Percentiles rank a stretch among this genome's conserved stretches.
phyloP scores from a whole-genome alignment of 768 basidiomycete genomes.

The Ephemerocybe angulata region DNA sequence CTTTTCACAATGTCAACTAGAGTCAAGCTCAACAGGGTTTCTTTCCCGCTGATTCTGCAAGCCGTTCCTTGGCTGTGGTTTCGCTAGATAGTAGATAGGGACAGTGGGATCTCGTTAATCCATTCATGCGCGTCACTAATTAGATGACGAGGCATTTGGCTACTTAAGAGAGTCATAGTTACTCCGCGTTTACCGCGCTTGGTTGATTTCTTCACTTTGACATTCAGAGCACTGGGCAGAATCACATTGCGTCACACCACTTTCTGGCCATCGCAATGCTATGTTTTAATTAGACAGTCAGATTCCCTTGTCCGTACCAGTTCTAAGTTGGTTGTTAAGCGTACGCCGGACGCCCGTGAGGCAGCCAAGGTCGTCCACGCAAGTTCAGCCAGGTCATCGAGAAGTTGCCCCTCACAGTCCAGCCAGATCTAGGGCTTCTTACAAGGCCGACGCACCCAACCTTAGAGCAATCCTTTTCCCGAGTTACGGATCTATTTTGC shows the following conservation, averaged over 20 bases:
- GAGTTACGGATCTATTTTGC: constrained; percentile 78
- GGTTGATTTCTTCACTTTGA: constrained; percentile 78
- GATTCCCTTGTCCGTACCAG: too few species aligned
- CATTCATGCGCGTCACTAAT: too few species aligned
- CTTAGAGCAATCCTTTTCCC: constrained; percentile 76
- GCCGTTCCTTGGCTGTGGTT: too few species aligned
- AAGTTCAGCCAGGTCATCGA: constrained; percentile 27
- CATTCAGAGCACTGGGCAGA: constrained; percentile 82
- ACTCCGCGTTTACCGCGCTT: constrained; percentile 77
- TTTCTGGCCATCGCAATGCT: too few species aligned
- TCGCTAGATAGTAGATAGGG: too few species aligned
- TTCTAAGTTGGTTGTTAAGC: too few species aligned
- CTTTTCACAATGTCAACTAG: constrained; percentile 83
- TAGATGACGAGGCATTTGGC: too few species aligned
- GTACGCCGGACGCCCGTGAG: constrained; percentile 53
- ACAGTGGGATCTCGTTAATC: too few species aligned
- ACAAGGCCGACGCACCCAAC: too few species aligned
- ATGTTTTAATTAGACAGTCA: too few species aligned
- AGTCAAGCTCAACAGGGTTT: constrained; percentile 41
- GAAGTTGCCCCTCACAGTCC: too few species aligned
- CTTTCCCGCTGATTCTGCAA: constrained; percentile 37
- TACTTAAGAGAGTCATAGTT: constrained; percentile 83
- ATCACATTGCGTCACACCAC: constrained; percentile 79
- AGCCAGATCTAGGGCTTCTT: too few species aligned
- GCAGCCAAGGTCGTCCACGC: constrained; percentile 36